phyloP scores from a whole-genome alignment of 2,329 filamentous ascomycete genomes.

The Coniosporium uncinatum region DNA sequence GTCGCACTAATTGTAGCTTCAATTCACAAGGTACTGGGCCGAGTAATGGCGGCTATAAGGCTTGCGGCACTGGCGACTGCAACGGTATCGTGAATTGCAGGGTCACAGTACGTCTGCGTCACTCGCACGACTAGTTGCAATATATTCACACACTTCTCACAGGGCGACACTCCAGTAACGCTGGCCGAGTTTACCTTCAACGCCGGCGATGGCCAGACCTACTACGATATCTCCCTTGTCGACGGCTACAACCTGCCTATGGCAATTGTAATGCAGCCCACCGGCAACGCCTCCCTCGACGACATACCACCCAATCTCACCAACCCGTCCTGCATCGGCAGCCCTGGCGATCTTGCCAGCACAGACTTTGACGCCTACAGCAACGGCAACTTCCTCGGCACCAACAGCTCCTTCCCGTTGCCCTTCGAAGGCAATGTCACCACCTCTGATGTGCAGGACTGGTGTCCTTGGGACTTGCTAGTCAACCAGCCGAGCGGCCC shows the following conservation, averaged over 20 bases:
- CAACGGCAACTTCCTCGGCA: slow-evolving; percentile 47
- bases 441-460: slow-evolving; percentile 51
- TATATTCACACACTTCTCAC: neutral
- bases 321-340: slow-evolving; percentile 73
- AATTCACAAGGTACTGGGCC: slow-evolving; percentile 55
- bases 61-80: slow-evolving; percentile 75
- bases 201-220: slow-evolving; percentile 63
- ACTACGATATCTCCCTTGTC: slow-evolving; percentile 81
- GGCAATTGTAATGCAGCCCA: slow-evolving; percentile 41
- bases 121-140: slow-evolving; percentile 5
- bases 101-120: slow-evolving; percentile 51
- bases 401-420: slow-evolving; percentile 60
- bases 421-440: slow-evolving; percentile 59
- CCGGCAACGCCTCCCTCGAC: slow-evolving; percentile 51
- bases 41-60: slow-evolving; percentile 38
- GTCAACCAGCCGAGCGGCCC: slow-evolving; percentile 62
- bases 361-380: slow-evolving; percentile 38
- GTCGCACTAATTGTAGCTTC: slow-evolving; percentile 78
- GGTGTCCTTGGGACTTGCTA: slow-evolving; percentile 81
- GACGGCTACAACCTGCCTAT: slow-evolving; percentile 81
- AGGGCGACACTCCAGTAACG: slow-evolving; percentile 70
- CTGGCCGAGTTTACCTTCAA: slow-evolving; percentile 77
- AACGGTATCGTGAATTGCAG: slow-evolving; percentile 63
- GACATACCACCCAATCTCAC: slow-evolving; percentile 69
- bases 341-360: slow-evolving; percentile 50